Evolutionary conservation across 2,329 filamentous ascomycete species (phyloP), one percentile per base, ranked within the genome.

Genomic region (Triangularia setosa): DNA sequence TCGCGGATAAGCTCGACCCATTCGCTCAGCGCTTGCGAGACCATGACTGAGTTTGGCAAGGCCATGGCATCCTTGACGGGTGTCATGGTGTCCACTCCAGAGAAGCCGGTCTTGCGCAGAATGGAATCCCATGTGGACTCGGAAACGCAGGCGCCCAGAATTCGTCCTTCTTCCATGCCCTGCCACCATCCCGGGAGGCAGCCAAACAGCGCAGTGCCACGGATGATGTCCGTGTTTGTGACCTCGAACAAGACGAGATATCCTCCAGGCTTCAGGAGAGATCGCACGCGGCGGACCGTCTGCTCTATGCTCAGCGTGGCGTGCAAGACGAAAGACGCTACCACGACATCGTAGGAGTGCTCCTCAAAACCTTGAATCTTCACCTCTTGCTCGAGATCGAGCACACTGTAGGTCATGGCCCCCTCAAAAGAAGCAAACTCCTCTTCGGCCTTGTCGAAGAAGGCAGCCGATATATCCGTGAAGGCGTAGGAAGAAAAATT

Each of bases 241-340:
- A 63, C 1, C 59, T 68, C 68, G 7, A 58, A 28, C 14, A 72
- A 65, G 2, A 74, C 61, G 6, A 84, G 71, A 33, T 75, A 74
- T 0, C 81, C 81, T 3, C 75, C 78, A 0, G 79, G 76, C 12
- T 72, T 73, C 1, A 79, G 68, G 2, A 80, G 68, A 5, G 65
- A 65, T 11, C 77, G 73, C 5, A 72, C 68, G 55, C 77, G 71
- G 3, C 33, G 18, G 71, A 76, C n/a, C 24, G 73, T 72, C 23
- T 70, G 3, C 52, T 72, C 60, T 6, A 78, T 54, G 23, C 27
- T 61, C n/a, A 54, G 14, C 1, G 76, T 78, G 1, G 75, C 75
- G 61, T 79, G 75, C 11, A 80, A 63, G 0, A 78, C 77, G 24
- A 76, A 70, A 4, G 73, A 72, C 0, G 77, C 78, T 23, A 80